Percentiles rank a stretch among this genome's conserved stretches.
Conservation (phyloP, 768 basidiomycete genomes). For the Nevesoporus exiguus region DNA sequence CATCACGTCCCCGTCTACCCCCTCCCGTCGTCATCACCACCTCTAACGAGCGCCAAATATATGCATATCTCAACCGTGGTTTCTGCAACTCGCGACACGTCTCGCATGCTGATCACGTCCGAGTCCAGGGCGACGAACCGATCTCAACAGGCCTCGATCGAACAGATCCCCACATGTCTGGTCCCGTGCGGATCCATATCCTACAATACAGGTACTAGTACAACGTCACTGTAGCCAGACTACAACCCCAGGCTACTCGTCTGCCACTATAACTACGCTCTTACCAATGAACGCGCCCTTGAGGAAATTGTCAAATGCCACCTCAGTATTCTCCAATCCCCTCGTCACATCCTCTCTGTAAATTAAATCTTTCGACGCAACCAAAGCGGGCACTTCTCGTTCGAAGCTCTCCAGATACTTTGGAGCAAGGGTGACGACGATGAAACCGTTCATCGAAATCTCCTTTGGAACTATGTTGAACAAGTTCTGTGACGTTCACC, state of each 20-base stretch:
- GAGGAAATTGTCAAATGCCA: constrained; percentile 5
- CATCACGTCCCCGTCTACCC: not conserved
- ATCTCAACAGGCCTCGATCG: constrained; percentile 7
- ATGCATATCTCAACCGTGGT: too few relatives aligned
- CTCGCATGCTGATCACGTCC: constrained; percentile 5
- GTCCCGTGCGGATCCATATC: constrained; percentile 70
- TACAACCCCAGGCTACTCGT: not conserved
- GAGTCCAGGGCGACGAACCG: constrained; percentile 19
- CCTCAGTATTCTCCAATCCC: constrained; percentile 34
- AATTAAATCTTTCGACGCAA: constrained; percentile 47
- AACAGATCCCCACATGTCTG: constrained; percentile 50
- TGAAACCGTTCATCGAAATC: constrained; percentile 45
- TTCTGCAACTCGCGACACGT: not conserved
- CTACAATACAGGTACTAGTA: too few relatives aligned
- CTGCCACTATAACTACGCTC: not conserved
- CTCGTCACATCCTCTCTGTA: constrained; percentile 43
- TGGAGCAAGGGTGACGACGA: constrained; percentile 25
- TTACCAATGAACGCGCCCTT: constrained; percentile 8
- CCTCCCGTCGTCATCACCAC: not conserved
- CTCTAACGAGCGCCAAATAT: too few relatives aligned
- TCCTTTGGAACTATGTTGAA: constrained; percentile 38
- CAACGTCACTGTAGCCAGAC: not conserved
- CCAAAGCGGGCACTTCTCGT: constrained; percentile 34
- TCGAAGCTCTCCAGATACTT: constrained; percentile 45
- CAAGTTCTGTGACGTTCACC: constrained; percentile 31